Evolutionary conservation across 192 early-diverging fungal genomes (phyloP), one percentile per base, ranked within the genome.

Genomic region (Gamsiella multidivaricata): DNA sequence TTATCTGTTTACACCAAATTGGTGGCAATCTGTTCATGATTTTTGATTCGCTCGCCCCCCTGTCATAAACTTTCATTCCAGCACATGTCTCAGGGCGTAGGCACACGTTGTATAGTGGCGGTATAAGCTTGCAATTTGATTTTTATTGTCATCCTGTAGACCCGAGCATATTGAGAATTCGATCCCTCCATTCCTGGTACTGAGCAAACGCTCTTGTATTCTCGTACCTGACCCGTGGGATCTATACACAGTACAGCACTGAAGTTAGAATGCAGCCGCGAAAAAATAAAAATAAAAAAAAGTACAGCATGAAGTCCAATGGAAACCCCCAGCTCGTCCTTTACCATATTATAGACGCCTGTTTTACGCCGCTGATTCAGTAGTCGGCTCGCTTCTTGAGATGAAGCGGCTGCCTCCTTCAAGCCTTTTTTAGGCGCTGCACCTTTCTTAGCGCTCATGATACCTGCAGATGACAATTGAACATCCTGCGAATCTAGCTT

Each of bases 311-410:
- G 25, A 26, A n/a, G n/a, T n/a, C n/a, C n/a, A n/a, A n/a, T n/a
- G n/a, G n/a, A n/a, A n/a, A n/a, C n/a, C n/a, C n/a, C n/a, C n/a
- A n/a, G n/a, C n/a, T n/a, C n/a, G n/a, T n/a, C n/a, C n/a, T n/a
- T n/a, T 63, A 78, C 74, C 74, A 78, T 78, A 54, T 60, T 78
- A 32, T 78, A 78, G 25, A 78, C 61, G 14, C 74, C 74, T 28
- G 63, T 58, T 25, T 57, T 62, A 14, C 66, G 65, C 23, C 65
- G 46, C 31, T 54, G 58, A 18, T 42, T 60, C 6, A 60, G 57
- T 8, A 53, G 17, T 25, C 49, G 32, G 22, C 46, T 55, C 1
- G 55, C 25, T 7, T 43, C 28, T 25, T 51, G 50, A 31, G 52
- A 39, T 23, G 47, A 49, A 14, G 58, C 53, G 0, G 72, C 20